phyloP scores from a whole-genome alignment of 306 rosid genomes.

The Lupinus albus region DNA sequence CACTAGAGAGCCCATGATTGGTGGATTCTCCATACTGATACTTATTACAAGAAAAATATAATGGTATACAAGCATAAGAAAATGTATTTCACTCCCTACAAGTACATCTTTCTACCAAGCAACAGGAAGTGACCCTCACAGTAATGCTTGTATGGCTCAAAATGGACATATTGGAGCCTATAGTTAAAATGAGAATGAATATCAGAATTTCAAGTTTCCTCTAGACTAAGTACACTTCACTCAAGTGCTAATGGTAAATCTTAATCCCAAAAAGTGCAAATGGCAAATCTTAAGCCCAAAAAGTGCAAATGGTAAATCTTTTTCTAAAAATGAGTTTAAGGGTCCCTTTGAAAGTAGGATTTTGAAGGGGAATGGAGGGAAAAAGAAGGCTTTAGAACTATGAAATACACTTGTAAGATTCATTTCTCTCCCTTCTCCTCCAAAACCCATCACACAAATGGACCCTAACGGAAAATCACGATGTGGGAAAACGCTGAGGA shows the following conservation, averaged over 20 bases:
- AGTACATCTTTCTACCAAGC: background rate
- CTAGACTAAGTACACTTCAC: background rate
- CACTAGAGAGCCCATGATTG: background rate
- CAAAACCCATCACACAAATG: no score
- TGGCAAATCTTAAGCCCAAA: background rate
- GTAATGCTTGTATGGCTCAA: background rate
- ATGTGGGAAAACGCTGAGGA: background rate
- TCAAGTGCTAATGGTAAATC: background rate
- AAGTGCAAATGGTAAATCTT: background rate
- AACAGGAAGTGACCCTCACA: background rate
- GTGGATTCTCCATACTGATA: conserved; percentile 5
- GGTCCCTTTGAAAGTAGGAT: no score
- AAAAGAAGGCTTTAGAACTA: no score
- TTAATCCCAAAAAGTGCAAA: background rate
- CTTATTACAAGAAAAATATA: background rate
- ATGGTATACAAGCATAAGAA: background rate
- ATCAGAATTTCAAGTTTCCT: background rate
- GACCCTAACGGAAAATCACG: background rate
- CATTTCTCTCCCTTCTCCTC: no score
- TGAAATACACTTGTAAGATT: no score
- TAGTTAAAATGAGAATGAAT: conserved; percentile 20
- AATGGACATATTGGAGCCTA: background rate
- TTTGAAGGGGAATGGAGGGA: no score
- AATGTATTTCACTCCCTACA: background rate
- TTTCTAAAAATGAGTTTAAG: no score